Base-by-base conservation (phyloP, 2,329 filamentous ascomycete species). In the Exophiala mesophila region DNA sequence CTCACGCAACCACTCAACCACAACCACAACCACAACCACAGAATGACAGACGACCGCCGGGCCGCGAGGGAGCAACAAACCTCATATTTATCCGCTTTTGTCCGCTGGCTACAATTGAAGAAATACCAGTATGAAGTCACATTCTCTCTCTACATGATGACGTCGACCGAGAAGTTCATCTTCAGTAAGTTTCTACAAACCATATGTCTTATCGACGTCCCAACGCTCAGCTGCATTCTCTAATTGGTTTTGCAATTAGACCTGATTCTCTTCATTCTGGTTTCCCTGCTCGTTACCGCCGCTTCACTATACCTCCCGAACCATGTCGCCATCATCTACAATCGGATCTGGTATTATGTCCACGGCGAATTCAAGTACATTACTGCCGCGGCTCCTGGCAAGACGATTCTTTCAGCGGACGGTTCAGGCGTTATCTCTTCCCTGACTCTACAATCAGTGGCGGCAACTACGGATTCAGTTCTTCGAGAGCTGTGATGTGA, bases 61-160 rank as follows among this genome's bases (percentile, higher is more conserved):
- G 46, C 35, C 46, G 36, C 45, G 16, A 24, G 37, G 28, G 41
- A 51, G 36, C 36, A 45, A 23, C 33, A 33, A 21, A 21, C 13
- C 5, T 49, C 49, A 10, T 44, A 44, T 30, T 66, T 76, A 8
- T 69, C 72, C 18, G 66, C 68, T 21, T 62, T 94, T 57, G 77
- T 86, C 53, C 82, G 83, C 65, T 96, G 89, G 88, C 75, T 97
- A 55, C 82, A 88, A 67, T 79, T 89, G 66, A 98, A 98, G 76
- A 82, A 89, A 64, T 96, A 97, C 73, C 92, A 97, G 73, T 88
- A 97, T 63, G 92, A 98, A 71, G 90, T 97, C 64, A 96, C 90
- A 9, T 92, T 94, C 67, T 84, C 85, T 48, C 78, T 97, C 18
- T 97, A 98, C 75, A 97, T 98, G 85, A 83, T 96, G 57, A 96